Conservation (phyloP, 345 rosid genomes). For the Citrus sp. region DNA sequence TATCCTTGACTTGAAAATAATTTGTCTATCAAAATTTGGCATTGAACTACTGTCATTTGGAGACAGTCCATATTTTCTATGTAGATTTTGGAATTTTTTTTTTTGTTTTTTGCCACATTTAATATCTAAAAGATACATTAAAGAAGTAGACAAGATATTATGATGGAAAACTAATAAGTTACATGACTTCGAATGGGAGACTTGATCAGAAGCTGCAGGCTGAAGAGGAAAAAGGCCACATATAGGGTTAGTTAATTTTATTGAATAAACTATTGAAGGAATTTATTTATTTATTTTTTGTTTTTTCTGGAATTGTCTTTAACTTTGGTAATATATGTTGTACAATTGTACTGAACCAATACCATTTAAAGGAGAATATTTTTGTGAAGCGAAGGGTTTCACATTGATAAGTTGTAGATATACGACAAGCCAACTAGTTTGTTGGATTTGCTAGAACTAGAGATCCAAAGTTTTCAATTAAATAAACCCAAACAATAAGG, state of each 20-base stretch:
- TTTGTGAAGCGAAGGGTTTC: background rate
- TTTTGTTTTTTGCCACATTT: background rate
- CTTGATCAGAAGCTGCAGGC: background rate
- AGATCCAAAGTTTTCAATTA: background rate
- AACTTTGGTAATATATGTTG: background rate
- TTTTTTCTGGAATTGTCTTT: background rate
- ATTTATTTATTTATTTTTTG: too few species aligned
- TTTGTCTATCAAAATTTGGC: background rate
- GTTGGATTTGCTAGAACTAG: background rate
- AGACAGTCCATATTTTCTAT: background rate
- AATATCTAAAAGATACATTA: background rate
- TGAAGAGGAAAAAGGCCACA: background rate
- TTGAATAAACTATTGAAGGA: background rate
- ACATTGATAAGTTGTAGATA: background rate
- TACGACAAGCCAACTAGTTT: background rate
- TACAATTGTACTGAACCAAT: conserved; percentile 5
- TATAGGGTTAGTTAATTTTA: background rate
- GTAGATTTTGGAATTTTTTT: background rate
- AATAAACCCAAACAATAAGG: background rate
- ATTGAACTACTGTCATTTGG: background rate
- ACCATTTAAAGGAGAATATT: conserved; percentile 2
- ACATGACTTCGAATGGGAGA: background rate
- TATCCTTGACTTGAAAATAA: background rate
- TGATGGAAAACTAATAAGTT: background rate
- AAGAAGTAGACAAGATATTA: background rate